Percentiles rank a stretch among this genome's conserved stretches.
Conservation (phyloP, 1,139 yeast species). For the Starmera stellimalicola region DNA sequence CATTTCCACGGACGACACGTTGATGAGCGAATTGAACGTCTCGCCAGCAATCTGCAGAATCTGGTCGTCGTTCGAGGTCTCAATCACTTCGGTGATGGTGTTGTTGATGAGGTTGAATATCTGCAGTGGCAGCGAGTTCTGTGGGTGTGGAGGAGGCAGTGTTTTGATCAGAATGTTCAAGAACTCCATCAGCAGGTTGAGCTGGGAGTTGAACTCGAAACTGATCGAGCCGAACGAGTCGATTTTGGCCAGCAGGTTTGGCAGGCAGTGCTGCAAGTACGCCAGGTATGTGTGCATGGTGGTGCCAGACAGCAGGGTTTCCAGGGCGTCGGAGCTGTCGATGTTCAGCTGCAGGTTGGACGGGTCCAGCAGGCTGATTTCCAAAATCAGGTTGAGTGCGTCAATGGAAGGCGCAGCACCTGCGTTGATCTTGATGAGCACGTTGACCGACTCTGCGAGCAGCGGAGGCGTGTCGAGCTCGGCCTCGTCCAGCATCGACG, state of each 20-base stretch:
- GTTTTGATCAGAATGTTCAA: slow-evolving; percentile 47
- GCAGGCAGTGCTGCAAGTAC: slow-evolving; percentile 23
- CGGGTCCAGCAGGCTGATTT: slow-evolving; percentile 64
- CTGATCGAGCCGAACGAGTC: slow-evolving; percentile 13
- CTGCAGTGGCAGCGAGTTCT: slow-evolving; percentile 36
- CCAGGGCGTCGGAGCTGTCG: slow-evolving; percentile 55
- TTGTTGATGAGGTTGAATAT: slow-evolving; percentile 45
- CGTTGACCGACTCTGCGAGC: slow-evolving; percentile 60
- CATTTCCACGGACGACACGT: slow-evolving; percentile 35
- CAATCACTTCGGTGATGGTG: slow-evolving; percentile 39
- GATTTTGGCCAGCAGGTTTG: slow-evolving; percentile 19
- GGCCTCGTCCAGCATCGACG: slow-evolving; percentile 47
- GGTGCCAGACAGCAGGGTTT: slow-evolving; percentile 43
- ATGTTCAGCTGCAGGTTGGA: slow-evolving; percentile 58
- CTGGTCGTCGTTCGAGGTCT: slow-evolving; percentile 63
- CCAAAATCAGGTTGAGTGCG: slow-evolving; percentile 46
- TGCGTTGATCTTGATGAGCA: slow-evolving; percentile 37
- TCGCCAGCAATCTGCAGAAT: slow-evolving; percentile 73
- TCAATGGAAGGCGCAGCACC: slow-evolving; percentile 33
- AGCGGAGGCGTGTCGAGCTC: slow-evolving; percentile 78
- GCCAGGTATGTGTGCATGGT: slow-evolving; percentile 34
- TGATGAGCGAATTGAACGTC: slow-evolving; percentile 54
- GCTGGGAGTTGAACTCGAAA: slow-evolving; percentile 41
- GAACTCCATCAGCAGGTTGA: slow-evolving; percentile 60
- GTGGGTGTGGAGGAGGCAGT: too few relatives aligned